These are phyloP conservation scores for Arabidopsis lyrata DNA, from an alignment of 441 rosid species.

Conservation along the genomic window DNA sequence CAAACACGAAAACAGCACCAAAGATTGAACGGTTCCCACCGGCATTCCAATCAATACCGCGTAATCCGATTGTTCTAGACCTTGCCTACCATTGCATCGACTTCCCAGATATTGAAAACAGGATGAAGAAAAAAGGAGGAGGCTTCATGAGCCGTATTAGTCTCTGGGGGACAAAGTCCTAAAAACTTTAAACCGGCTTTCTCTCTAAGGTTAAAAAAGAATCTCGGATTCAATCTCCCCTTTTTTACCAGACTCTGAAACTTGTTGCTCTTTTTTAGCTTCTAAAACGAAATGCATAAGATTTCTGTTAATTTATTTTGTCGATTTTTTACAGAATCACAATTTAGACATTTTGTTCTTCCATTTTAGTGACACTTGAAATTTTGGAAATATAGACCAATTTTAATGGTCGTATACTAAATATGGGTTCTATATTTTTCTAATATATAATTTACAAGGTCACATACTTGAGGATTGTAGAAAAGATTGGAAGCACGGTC, in stretches of 20 bases:
- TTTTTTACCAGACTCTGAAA: background rate
- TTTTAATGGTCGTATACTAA: background rate
- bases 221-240: slow-evolving; percentile 22
- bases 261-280: slow-evolving; percentile 10
- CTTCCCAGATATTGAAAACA: slow-evolving; percentile 84
- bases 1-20: slow-evolving; percentile 64
- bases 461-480: background rate
- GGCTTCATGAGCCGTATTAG: slow-evolving; percentile 59
- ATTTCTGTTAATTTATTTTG: background rate
- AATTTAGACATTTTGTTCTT: slow-evolving; percentile 21
- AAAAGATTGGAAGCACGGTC: background rate
- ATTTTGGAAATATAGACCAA: slow-evolving; percentile 27
- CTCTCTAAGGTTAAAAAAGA: slow-evolving; percentile 22
- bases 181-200: background rate
- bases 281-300: slow-evolving; percentile 17
- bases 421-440: background rate
- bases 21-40: slow-evolving; percentile 90
- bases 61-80: slow-evolving; percentile 89
- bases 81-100: slow-evolving; percentile 69
- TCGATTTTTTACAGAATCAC: slow-evolving; percentile 26
- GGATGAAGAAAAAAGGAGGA: slow-evolving; percentile 84
- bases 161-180: slow-evolving; percentile 55
- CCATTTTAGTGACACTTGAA: slow-evolving; percentile 11
- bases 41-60: slow-evolving; percentile 65
- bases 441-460: background rate